Evolutionary conservation across 2,329 filamentous ascomycete species (phyloP).

Genomic region (Aspergillus latus): DNA sequence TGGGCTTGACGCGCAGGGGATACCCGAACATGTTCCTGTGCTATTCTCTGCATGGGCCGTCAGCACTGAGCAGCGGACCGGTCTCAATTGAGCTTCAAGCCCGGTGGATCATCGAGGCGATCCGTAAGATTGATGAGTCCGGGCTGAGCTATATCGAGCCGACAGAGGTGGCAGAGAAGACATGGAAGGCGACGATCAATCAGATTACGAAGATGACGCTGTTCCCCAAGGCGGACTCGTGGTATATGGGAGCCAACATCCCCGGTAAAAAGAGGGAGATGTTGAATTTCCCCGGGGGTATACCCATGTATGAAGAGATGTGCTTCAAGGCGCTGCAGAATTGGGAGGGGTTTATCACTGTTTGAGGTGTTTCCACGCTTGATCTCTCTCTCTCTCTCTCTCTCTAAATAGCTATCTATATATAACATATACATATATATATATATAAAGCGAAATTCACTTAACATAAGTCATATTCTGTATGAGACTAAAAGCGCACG

Average conservation of each 20-base stretch:
- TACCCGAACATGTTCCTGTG: constrained; percentile 55
- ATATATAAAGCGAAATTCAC: no score
- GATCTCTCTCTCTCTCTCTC: no score
- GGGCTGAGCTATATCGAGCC: constrained; percentile 55
- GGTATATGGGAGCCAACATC: constrained; percentile 29
- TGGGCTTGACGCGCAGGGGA: constrained; percentile 43
- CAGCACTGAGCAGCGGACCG: constrained; percentile 57
- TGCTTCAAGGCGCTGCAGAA: constrained; percentile 2
- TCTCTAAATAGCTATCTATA: no score
- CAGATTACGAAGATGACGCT: constrained; percentile 49
- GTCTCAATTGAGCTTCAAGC: constrained; percentile 24
- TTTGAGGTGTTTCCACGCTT: background rate
- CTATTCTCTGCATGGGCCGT: constrained; percentile 59
- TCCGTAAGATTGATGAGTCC: constrained; percentile 50
- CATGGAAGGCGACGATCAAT: constrained; percentile 54
- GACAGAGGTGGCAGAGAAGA: constrained; percentile 45
- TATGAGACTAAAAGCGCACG: no score
- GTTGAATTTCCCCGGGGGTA: constrained; percentile 14
- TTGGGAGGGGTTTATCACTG: constrained; percentile 11
- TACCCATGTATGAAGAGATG: constrained; percentile 7
- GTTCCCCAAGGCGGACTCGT: constrained; percentile 44
- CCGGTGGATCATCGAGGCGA: constrained; percentile 36
- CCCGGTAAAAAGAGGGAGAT: constrained; percentile 23
- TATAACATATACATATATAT: no score
- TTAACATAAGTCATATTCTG: no score